A percentile compares a stretch with the other conserved stretches of the same genome.
These are phyloP conservation scores for Pulicaria dysenterica DNA, from an alignment of 129 eudicot species.

Conservation along the genomic window DNA sequence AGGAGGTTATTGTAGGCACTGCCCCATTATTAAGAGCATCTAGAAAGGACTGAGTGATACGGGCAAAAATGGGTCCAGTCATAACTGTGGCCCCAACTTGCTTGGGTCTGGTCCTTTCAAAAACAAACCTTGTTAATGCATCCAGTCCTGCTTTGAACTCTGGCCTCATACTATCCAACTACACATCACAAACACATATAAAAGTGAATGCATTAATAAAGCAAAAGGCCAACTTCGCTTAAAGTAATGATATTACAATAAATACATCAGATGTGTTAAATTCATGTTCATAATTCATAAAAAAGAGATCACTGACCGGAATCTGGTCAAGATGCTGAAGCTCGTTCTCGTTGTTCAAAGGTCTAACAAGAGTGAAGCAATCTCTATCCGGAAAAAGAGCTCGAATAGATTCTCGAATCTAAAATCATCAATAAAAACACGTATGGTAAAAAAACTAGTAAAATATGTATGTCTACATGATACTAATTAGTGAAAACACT, in stretches of 20 bases:
- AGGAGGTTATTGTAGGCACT: conserved; percentile 96
- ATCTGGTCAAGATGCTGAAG: conserved; percentile 93
- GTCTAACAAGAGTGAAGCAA: conserved; percentile 96
- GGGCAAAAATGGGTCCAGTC: conserved; percentile 97
- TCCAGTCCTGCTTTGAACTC: conserved; percentile 90
- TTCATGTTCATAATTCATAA: neutral
- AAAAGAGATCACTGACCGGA: conserved; percentile 53
- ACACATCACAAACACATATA: conserved; percentile 22
- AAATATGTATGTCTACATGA: neutral
- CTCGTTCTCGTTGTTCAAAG: conserved; percentile 77
- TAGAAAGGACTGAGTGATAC: conserved; percentile 88
- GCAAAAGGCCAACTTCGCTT: conserved; percentile 11
- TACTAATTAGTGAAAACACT: neutral
- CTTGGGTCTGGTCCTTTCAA: conserved; percentile 96
- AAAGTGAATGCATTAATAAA: conserved; percentile 4
- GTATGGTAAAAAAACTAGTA: conserved; percentile 18
- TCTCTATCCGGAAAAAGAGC: conserved; percentile 99
- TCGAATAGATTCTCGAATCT: conserved; percentile 97
- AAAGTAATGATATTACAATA: neutral
- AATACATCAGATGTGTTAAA: neutral
- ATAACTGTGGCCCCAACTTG: conserved; percentile 88
- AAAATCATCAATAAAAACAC: conserved; percentile 2
- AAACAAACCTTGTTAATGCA: conserved; percentile 88
- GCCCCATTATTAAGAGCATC: conserved; percentile 99
- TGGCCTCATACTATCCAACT: conserved; percentile 90